Evolutionary conservation across 2,329 filamentous ascomycete genomes (phyloP).

Genomic region (Colletotrichum theobromicola): DNA sequence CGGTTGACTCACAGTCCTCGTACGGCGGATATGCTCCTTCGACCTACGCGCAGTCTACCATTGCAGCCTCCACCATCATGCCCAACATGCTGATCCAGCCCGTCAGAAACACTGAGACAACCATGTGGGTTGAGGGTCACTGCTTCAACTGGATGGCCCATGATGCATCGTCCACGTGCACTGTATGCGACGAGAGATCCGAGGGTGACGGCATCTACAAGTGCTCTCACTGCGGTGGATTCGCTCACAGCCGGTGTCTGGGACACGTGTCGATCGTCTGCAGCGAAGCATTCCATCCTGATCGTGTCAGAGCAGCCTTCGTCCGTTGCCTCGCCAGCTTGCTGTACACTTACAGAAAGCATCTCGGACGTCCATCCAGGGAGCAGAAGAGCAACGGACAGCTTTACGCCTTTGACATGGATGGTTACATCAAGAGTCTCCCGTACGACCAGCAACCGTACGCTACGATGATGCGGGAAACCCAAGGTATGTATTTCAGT

Average conservation of each 20-base stretch:
- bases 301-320: slow-evolving; percentile 68
- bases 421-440: slow-evolving; percentile 67
- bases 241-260: slow-evolving; percentile 65
- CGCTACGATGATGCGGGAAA: slow-evolving; percentile 67
- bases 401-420: slow-evolving; percentile 69
- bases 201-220: slow-evolving; percentile 76
- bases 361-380: slow-evolving; percentile 62
- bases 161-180: slow-evolving; percentile 68
- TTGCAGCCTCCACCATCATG: slow-evolving; percentile 87
- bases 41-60: slow-evolving; percentile 83
- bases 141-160: slow-evolving; percentile 71
- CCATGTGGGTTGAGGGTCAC: slow-evolving; percentile 85
- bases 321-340: slow-evolving; percentile 70
- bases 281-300: slow-evolving; percentile 64
- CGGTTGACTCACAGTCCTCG: slow-evolving; percentile 71
- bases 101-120: slow-evolving; percentile 78
- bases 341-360: slow-evolving; percentile 70
- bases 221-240: slow-evolving; percentile 68
- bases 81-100: slow-evolving; percentile 82
- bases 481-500: slow-evolving; percentile 57
- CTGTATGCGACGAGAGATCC: slow-evolving; percentile 77
- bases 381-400: slow-evolving; percentile 67
- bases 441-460: slow-evolving; percentile 72
- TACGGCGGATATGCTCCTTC: slow-evolving; percentile 81
- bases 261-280: slow-evolving; percentile 69